These are phyloP conservation scores for Verticillium tricorpus DNA, from an alignment of 2,329 filamentous ascomycete species.

Conservation along the genomic window DNA sequence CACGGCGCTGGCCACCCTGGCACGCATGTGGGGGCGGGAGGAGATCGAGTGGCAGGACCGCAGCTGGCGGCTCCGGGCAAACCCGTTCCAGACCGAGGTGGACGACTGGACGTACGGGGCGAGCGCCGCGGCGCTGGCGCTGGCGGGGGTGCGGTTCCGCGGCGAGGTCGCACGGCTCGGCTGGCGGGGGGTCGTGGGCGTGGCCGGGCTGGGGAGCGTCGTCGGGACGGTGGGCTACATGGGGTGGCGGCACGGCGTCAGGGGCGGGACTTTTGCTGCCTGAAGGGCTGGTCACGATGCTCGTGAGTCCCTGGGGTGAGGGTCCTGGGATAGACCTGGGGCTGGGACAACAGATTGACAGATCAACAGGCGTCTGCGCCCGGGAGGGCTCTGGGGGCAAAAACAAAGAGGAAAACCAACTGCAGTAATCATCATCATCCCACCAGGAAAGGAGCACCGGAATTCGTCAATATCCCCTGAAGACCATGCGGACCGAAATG, in stretches of 20 bases:
- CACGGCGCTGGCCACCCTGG: slow-evolving; percentile 36
- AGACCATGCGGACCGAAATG: too few species aligned
- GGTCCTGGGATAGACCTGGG: too few species aligned
- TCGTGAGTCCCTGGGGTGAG: too few species aligned
- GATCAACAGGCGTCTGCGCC: too few species aligned
- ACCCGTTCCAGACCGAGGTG: slow-evolving; percentile 48
- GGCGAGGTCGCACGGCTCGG: slow-evolving; percentile 21
- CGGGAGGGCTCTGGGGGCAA: too few species aligned
- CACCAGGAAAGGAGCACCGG: too few species aligned
- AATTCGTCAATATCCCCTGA: too few species aligned
- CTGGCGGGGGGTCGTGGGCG: slow-evolving; percentile 37
- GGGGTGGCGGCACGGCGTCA: slow-evolving; percentile 44
- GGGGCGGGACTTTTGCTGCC: slow-evolving; percentile 31
- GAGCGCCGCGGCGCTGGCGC: slow-evolving; percentile 21
- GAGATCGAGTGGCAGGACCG: slow-evolving; percentile 62
- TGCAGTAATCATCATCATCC: too few species aligned
- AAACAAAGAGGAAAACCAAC: too few species aligned
- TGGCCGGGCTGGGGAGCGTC: slow-evolving; percentile 42
- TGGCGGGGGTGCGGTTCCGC: slow-evolving; percentile 17
- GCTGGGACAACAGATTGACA: too few species aligned
- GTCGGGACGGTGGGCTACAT: slow-evolving; percentile 44
- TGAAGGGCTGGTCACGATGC: background rate
- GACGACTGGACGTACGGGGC: slow-evolving; percentile 49
- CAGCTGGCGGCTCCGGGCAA: slow-evolving; percentile 57
- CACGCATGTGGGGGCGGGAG: slow-evolving; percentile 50